These are phyloP conservation scores for Helicocarpus griseus DNA, from an alignment of 2,329 filamentous ascomycete genomes.

Conservation along the genomic window DNA sequence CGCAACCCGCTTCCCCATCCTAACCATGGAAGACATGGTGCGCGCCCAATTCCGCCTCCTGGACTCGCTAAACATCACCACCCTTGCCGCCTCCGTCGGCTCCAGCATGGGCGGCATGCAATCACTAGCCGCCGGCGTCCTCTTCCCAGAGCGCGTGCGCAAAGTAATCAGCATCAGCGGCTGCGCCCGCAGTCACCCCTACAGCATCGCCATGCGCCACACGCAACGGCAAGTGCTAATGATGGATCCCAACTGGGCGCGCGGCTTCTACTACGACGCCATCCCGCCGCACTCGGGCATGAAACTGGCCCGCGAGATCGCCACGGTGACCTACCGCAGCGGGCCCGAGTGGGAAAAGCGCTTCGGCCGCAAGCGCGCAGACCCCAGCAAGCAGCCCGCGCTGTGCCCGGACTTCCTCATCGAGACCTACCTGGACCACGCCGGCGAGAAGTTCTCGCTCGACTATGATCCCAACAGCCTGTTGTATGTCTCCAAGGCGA, in stretches of 20 bases:
- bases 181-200: constrained; percentile 88
- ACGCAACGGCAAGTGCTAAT: constrained; percentile 95
- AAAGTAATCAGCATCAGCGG: constrained; percentile 84
- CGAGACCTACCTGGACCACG: constrained; percentile 95
- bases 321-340: constrained; percentile 92
- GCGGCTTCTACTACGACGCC: constrained; percentile 82
- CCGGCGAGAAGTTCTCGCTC: constrained; percentile 94
- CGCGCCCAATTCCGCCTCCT: constrained; percentile 85
- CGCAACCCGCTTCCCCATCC: constrained; percentile 86
- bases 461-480: constrained; percentile 95
- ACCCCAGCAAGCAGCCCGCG: constrained; percentile 75
- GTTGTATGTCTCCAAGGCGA: constrained; percentile 94
- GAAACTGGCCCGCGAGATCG: constrained; percentile 96
- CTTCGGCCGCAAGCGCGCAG: constrained; percentile 79
- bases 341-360: constrained; percentile 96
- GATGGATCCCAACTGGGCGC: constrained; percentile 97
- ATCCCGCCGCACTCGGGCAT: constrained; percentile 92
- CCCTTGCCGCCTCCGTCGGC: constrained; percentile 83
- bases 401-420: constrained; percentile 97
- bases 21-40: constrained; percentile 97
- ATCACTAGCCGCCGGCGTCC: constrained; percentile 72
- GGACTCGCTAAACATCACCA: constrained; percentile 64
- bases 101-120: constrained; percentile 99
- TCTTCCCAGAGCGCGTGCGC: constrained; percentile 73
- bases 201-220: constrained; percentile 97